Base-by-base conservation (phyloP, 2,329 filamentous ascomycete species). In the Penicillium capsulatum region DNA sequence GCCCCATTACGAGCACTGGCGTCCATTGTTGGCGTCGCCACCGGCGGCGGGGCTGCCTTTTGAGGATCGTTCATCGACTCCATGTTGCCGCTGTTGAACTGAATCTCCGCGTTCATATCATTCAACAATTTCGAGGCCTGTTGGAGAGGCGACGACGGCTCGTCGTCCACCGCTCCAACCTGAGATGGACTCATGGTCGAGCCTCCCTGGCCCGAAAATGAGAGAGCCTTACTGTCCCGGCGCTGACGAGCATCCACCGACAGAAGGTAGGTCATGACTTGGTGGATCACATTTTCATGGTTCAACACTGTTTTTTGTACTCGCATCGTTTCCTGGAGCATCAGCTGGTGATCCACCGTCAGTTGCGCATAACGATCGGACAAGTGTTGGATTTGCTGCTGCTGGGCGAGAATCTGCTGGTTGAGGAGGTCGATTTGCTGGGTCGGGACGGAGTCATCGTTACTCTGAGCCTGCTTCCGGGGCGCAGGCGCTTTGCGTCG, bases 401-500 rank as follows among this genome's bases (percentile, higher is more conserved):
- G 88, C 4, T 90, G 94, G 7, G 90, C 91, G 36, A 88, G 80
- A 36, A 96, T 73, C 54, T 94, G 89, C 55, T 88, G 86, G 63
- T 88, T 91, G 55, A 96, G 79, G 50, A 95, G 77, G 48, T 91
- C 85, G 60, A 95, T 84, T 63, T 96, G 91, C 61, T 94, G 89
- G 16, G 82, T 83, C 1, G 88, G 85, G 16, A 86, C 80, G 40
- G 86, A 82, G 31, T 84, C 76, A 36, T 95, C 89, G 40, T 82
- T 83, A 13, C 71, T 69, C 50, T 79, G 77, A 3, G 75, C 67
- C 20, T 76, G 67, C 62, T 96, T 97, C 50, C 91, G 76, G 3
- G 91, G 86, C 2, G 91, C 89, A 0, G 92, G 92, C 2, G 92
- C 91, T 69, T 98, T 98, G 54, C 92, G 79, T 57, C 89, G 81